A percentile compares a stretch with the other conserved stretches of the same genome.
Conservation (phyloP, 2,329 filamentous ascomycete genomes). For the Allantophomopsis lycopodina region DNA sequence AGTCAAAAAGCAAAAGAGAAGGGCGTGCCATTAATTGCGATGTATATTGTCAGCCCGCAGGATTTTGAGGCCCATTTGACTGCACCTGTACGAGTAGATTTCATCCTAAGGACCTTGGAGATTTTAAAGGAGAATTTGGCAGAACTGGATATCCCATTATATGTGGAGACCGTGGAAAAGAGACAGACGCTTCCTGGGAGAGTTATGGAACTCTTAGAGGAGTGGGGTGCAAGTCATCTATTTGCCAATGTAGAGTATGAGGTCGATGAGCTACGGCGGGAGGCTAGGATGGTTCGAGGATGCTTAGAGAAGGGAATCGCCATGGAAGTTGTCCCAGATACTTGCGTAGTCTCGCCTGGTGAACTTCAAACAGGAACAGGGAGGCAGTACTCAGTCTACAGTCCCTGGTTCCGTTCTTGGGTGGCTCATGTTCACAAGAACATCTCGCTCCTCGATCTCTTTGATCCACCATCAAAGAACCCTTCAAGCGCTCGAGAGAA, state of each 20-base stretch:
- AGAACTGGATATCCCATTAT: conserved; percentile 62
- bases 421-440: conserved; percentile 58
- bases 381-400: conserved; percentile 74
- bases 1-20: conserved; percentile 50
- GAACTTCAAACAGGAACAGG: conserved; percentile 51
- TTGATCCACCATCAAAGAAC: conserved; percentile 43
- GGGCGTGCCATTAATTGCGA: conserved; percentile 57
- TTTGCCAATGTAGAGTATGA: conserved; percentile 86
- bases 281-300: conserved; percentile 48
- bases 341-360: conserved; percentile 69
- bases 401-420: conserved; percentile 72
- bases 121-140: conserved; percentile 53
- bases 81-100: conserved; percentile 62
- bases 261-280: conserved; percentile 74
- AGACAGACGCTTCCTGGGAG: conserved; percentile 46
- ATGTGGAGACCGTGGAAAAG: conserved; percentile 57
- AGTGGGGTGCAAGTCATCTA: conserved; percentile 63
- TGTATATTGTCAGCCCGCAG: conserved; percentile 73
- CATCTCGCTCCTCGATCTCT: conserved; percentile 48
- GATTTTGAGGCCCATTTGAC: conserved; percentile 74
- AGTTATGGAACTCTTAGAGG: conserved; percentile 49
- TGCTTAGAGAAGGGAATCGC: conserved; percentile 50
- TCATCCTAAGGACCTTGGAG: conserved; percentile 59
- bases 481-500: conserved; percentile 25
- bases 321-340: conserved; percentile 66